phyloP scores from a whole-genome alignment of 805 yeast species.

The Lachancea thermotolerans region DNA sequence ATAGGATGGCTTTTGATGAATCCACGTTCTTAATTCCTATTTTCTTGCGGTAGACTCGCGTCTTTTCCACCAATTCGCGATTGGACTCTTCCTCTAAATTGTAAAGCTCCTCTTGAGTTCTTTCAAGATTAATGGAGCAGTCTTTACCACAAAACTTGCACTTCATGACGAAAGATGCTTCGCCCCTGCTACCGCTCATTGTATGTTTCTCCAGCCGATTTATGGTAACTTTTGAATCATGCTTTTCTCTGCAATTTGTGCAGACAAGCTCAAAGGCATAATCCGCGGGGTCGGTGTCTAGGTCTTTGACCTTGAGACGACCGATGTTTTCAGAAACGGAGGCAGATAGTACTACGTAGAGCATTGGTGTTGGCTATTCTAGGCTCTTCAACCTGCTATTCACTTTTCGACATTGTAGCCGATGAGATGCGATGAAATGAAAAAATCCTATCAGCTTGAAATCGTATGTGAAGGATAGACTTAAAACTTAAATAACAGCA shows the following conservation, averaged over 20 bases:
- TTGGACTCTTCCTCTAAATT: conserved; percentile 13
- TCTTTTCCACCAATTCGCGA: conserved; percentile 12
- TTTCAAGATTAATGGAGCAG: conserved; percentile 20
- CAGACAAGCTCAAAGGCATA: conserved; percentile 72
- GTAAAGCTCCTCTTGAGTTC: conserved; percentile 23
- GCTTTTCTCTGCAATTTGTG: conserved; percentile 70
- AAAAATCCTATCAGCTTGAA: neutral
- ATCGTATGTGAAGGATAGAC: neutral
- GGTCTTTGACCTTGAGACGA: conserved; percentile 53
- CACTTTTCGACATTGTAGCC: neutral
- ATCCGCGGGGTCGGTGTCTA: conserved; percentile 55
- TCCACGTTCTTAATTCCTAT: conserved; percentile 19
- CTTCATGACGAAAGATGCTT: conserved; percentile 73
- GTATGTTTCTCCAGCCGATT: conserved; percentile 62
- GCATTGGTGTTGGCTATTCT: conserved; percentile 14
- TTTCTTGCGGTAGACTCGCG: conserved; percentile 24
- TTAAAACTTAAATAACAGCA: neutral
- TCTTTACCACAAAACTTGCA: conserved; percentile 55
- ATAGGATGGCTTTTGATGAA: conserved; percentile 32
- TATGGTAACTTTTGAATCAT: conserved; percentile 62
- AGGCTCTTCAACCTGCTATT: neutral
- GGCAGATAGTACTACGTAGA: conserved; percentile 24
- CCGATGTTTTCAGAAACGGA: conserved; percentile 42
- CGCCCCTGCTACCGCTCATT: conserved; percentile 66
- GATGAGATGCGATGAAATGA: neutral